Base-by-base conservation (phyloP, 1,284 basidiomycete species). In the Paramarasmius palmivorus region DNA sequence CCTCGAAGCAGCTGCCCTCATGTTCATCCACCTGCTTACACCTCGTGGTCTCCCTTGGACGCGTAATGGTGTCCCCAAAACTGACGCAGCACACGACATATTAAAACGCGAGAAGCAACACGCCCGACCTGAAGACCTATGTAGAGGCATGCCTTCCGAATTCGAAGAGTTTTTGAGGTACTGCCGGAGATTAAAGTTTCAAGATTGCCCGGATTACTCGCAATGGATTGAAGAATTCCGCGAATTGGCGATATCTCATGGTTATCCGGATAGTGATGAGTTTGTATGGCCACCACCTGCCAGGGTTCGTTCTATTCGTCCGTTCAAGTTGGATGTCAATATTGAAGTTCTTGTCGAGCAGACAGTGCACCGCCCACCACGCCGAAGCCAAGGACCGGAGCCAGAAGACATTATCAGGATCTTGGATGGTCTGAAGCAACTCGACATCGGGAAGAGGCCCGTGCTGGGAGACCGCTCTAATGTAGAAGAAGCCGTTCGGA, bases 11-110 rank as follows among this genome's bases (percentile, higher is more conserved):
- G 74, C 79, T 26, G 86, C 86, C 2, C 73, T 90, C 35, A 88
- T 90, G 86, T 74, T 90, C 54, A 86, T 90, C 54, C 88, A 90
- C 64, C 74, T 90, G 17, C 73, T 90, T 39, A 90, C 84, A 2
- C 86, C 88, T 2, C 77, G 79, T n/a, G 88, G 88, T 4, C 78
- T 90, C 29, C 71, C 79, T 17, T 90, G 88, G 88, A 90, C 86
- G 35, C 77, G 88, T 14, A 86, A 87, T 56, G 88, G 88, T 10
- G 77, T 90, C 5, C 88, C 88, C 4, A 86, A 84, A 61, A 82
- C 82, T 9, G 78, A 83, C 17, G 74, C 71, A 12, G 82, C 81
- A 12, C 87, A 90, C 65, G 73, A 77, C 36, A 74, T 74, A 1
- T 68, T 90, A 25, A 89, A 84, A 52, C 75, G 75, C 19, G 79